Percentiles rank a stretch among this genome's conserved stretches.
These are phyloP conservation scores for Sequoiadendron giganteum DNA, from an alignment of 75 land plant genomes.

Conservation along the genomic window DNA sequence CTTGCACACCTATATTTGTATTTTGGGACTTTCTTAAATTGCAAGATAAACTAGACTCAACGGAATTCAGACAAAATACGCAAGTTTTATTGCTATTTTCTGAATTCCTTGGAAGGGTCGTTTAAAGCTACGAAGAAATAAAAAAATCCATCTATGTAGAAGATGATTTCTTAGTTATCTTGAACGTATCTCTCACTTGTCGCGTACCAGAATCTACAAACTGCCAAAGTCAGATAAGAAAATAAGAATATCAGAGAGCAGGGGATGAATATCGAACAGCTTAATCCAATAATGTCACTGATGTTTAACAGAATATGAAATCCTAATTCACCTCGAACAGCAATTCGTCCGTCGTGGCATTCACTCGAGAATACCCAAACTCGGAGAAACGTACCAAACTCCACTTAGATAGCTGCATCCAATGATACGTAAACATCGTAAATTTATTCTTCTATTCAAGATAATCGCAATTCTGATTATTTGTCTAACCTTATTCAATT, in stretches of 20 bases:
- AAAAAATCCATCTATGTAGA: not conserved
- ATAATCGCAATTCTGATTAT: not conserved
- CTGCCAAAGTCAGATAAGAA: slow-evolving; percentile 15
- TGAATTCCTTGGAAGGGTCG: too few species aligned
- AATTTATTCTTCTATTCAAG: not conserved
- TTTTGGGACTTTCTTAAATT: too few species aligned
- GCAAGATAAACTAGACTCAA: too few species aligned
- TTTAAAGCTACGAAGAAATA: not conserved
- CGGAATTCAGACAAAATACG: too few species aligned
- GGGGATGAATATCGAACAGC: not conserved
- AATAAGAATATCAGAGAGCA: not conserved
- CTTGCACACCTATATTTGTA: too few species aligned
- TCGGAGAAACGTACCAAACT: slow-evolving; percentile 58
- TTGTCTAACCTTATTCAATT: not conserved
- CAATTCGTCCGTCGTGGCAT: slow-evolving; percentile 36
- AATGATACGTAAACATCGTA: too few species aligned
- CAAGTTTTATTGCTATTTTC: too few species aligned
- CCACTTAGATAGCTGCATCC: slow-evolving; percentile 53
- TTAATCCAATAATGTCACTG: not conserved
- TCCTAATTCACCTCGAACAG: slow-evolving; percentile 35
- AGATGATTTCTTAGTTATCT: not conserved
- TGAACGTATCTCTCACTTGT: slow-evolving; percentile 35
- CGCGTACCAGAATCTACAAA: slow-evolving; percentile 25
- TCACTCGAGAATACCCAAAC: slow-evolving; percentile 55
- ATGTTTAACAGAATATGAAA: not conserved